Percentiles rank a stretch among this genome's conserved stretches.
These are phyloP conservation scores for Nannizziopsis barbatae DNA, from an alignment of 2,329 filamentous ascomycete genomes.

Conservation along the genomic window DNA sequence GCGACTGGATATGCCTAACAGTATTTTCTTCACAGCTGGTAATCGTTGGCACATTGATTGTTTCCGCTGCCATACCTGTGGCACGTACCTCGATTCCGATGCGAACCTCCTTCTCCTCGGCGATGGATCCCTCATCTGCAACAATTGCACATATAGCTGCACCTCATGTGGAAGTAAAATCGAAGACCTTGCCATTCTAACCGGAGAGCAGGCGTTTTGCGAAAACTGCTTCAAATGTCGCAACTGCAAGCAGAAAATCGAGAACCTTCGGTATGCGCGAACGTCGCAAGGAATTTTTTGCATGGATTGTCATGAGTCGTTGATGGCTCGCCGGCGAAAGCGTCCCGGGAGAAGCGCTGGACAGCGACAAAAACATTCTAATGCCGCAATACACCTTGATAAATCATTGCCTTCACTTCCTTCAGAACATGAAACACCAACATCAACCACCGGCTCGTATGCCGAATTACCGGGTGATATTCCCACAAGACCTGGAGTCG, in stretches of 20 bases:
- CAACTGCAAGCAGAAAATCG: constrained; percentile 98
- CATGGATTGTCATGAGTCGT: constrained; percentile 94
- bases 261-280: constrained; percentile 92
- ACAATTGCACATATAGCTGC: constrained; percentile 98
- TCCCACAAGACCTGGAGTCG: constrained; percentile 17
- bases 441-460: constrained; percentile 41
- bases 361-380: constrained; percentile 21
- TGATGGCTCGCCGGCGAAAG: constrained; percentile 87
- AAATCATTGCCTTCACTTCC: constrained; percentile 89
- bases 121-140: constrained; percentile 96
- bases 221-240: constrained; percentile 93
- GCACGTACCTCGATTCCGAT: constrained; percentile 91
- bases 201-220: constrained; percentile 95
- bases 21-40: constrained; percentile 50
- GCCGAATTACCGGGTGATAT: constrained; percentile 42
- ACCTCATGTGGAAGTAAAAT: constrained; percentile 96
- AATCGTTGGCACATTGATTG: constrained; percentile 98
- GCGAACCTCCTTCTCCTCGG: constrained; percentile 93
- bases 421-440: constrained; percentile 53
- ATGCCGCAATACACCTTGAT: constrained; percentile 54
- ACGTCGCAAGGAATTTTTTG: constrained; percentile 98
- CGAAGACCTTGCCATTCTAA: constrained; percentile 92
- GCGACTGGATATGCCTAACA: constrained; percentile 1
- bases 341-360: constrained; percentile 33
- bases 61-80: constrained; percentile 94